Base-by-base conservation (phyloP, 2,329 filamentous ascomycete genomes). In the Bipolaris bicolor region DNA sequence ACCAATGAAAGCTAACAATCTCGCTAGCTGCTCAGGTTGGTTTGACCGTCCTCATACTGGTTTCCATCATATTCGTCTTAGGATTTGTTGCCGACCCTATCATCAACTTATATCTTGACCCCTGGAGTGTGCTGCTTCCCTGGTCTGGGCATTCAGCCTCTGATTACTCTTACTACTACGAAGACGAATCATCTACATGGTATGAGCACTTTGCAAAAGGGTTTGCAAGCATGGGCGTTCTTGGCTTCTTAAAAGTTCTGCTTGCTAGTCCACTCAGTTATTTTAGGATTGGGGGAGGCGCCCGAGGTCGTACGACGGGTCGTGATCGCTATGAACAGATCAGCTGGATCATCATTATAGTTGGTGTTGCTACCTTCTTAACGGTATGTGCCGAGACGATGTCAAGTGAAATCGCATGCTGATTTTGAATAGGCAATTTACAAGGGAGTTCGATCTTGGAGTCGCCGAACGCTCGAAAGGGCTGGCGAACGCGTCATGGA, bases 21-120 rank as follows among this genome's bases (percentile, higher is more conserved):
- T 26, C 33, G 2, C 48, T 31, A 64, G 75, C 84, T 53, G 82
- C 89, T 4, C 90, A 96, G 70, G 79, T 91, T 29, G 72, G 78
- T 1, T 80, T 98, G 66, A 97, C 94, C 0, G 65, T 91, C 2
- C 48, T 82, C 18, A 89, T 97, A 61, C 84, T 97, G 63, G 55
- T 92, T 34, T 60, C 88, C 41, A 84, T 88, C 49, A 83, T 97
- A 24, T 98, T 97, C 70, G 37, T 91, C 0, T 86, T 98, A 54
- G 95, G 95, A 40, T 98, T 97, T 69, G 79, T 98, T 64, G 94
- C 93, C 58, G 93, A 98, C 76, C 93, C 93, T 1, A 91, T 98
- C 58, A 89, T 98, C 75, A 91, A 92, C 67, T 79, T 97, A 26
- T 97, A 94, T 81, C 79, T 94, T 52, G 92, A 97, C 70, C 92